Conservation (phyloP, 371 early-diverging fungal species). For the Nematocida sp. region DNA sequence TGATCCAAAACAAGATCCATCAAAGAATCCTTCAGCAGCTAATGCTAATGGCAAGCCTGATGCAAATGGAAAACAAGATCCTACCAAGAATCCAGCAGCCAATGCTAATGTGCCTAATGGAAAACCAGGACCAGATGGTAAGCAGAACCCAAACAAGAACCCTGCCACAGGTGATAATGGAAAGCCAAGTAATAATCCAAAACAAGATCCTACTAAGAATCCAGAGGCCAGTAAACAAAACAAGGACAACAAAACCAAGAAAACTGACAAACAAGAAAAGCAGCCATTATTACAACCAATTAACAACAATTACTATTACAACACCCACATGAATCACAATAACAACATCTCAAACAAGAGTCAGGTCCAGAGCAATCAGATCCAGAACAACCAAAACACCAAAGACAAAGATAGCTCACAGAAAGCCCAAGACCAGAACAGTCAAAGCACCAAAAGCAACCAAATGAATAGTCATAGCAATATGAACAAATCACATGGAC, state of each 20-base stretch:
- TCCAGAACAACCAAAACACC: background rate
- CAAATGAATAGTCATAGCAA: background rate
- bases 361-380: background rate
- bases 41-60: background rate
- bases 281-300: background rate
- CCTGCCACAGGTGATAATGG: background rate
- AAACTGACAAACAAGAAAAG: background rate
- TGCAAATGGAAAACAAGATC: background rate
- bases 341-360: background rate
- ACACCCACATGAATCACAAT: background rate
- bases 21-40: background rate
- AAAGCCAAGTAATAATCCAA: background rate
- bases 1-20: background rate
- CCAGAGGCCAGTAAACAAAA: background rate
- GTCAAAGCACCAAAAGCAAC: background rate
- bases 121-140: background rate
- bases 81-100: background rate
- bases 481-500: background rate
- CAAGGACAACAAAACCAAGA: background rate
- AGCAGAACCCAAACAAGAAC: background rate
- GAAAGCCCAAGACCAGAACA: background rate
- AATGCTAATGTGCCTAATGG: background rate
- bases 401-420: background rate
- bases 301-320: background rate
- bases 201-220: background rate